Evolutionary conservation across 768 basidiomycete genomes (phyloP).

Genomic region (Auriscalpium orientale): DNA sequence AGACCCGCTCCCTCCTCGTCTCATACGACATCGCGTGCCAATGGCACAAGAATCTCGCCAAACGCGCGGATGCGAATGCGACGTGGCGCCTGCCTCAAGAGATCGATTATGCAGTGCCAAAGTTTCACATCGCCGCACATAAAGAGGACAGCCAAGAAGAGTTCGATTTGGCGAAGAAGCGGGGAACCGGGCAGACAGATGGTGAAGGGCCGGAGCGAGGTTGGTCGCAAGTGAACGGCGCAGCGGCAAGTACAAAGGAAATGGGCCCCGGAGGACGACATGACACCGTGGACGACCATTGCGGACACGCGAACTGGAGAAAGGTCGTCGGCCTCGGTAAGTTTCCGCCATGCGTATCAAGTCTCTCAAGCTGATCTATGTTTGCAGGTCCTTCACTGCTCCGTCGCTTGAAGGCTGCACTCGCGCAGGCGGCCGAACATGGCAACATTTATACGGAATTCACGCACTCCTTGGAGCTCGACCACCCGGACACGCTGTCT

Average conservation of each 20-base stretch:
- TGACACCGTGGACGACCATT: conserved; percentile 21
- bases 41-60: conserved; percentile 16
- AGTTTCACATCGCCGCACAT: conserved; percentile 26
- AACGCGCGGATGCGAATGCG: background rate
- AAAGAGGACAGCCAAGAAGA: conserved; percentile 15
- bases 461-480: background rate
- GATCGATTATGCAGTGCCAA: conserved; percentile 13
- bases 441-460: background rate
- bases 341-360: background rate
- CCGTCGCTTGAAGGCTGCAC: background rate
- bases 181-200: conserved; percentile 24
- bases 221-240: conserved; percentile 23
- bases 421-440: background rate
- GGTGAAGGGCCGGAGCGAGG: conserved; percentile 28
- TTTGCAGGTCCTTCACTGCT: background rate
- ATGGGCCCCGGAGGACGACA: conserved; percentile 27
- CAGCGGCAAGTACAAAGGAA: conserved; percentile 25
- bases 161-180: conserved; percentile 16
- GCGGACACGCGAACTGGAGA: conserved; percentile 22
- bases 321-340: conserved; percentile 21
- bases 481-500: background rate
- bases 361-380: background rate
- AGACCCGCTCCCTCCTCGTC: background rate
- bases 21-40: conserved; percentile 24
- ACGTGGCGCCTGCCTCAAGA: background rate